A percentile compares a stretch with the other conserved stretches of the same genome.
Evolutionary conservation across 2,329 filamentous ascomycete genomes (phyloP).

Genomic region (Alternaria atra): DNA sequence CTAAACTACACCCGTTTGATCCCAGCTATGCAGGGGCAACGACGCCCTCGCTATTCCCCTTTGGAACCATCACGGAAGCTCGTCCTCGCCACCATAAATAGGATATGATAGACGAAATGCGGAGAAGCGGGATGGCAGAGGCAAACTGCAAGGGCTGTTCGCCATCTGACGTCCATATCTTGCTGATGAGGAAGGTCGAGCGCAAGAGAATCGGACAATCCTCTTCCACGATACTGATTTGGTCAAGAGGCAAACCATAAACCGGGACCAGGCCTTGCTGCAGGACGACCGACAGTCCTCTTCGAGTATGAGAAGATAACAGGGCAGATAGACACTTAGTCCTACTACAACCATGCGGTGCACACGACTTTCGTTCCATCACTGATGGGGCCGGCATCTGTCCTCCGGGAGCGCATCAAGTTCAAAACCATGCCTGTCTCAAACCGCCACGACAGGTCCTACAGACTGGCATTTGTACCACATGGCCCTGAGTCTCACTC

Average conservation of each 20-base stretch:
- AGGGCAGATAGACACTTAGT: constrained; percentile 9
- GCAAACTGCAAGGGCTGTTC: constrained; percentile 16
- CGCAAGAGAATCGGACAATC: not conserved
- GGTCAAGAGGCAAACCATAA: not conserved
- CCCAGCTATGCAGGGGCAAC: constrained; percentile 42
- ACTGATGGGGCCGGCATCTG: constrained; percentile 6
- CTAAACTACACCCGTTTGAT: constrained; percentile 22
- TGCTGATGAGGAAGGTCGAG: constrained; percentile 1
- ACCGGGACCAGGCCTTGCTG: not conserved
- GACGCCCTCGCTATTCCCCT: constrained; percentile 30
- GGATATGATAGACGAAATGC: constrained; percentile 44
- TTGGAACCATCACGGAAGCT: constrained; percentile 30
- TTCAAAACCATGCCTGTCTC: constrained; percentile 22
- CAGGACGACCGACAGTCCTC: not conserved
- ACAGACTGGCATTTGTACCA: not conserved
- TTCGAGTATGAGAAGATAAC: constrained; percentile 15
- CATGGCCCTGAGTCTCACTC: not conserved
- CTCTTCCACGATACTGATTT: not conserved
- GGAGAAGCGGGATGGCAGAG: constrained; percentile 43
- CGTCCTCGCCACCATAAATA: constrained; percentile 48
- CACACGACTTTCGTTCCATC: constrained; percentile 4
- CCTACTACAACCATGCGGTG: constrained; percentile 17
- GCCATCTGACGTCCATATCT: constrained; percentile 6
- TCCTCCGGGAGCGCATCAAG: constrained; percentile 20
- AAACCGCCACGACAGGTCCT: constrained; percentile 14